phyloP scores from a whole-genome alignment of 768 basidiomycete species.

The Amanita phalloides region DNA sequence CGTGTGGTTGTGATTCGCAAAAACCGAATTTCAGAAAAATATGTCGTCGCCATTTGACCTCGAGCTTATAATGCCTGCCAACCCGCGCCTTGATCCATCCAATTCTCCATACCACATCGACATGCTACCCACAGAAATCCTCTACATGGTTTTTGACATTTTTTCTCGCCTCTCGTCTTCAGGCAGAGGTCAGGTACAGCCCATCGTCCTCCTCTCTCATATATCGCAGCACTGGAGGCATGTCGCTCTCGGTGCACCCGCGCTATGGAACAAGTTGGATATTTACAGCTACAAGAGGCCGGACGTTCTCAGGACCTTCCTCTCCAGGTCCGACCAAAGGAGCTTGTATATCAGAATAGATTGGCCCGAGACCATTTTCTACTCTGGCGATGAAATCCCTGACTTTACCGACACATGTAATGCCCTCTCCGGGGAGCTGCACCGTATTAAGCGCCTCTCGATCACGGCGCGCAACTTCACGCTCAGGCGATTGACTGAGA shows the following conservation, averaged over 20 bases:
- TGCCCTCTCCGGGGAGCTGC: not conserved
- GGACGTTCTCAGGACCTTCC: slow-evolving; percentile 2
- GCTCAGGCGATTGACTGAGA: slow-evolving; percentile 1
- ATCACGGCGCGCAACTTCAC: slow-evolving; percentile 3
- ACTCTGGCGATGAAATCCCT: slow-evolving; percentile 1
- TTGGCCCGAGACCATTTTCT: slow-evolving; percentile 5
- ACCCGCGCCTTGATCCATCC: not conserved
- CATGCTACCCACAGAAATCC: slow-evolving; percentile 6
- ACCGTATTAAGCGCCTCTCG: not conserved
- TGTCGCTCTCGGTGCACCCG: slow-evolving; percentile 35
- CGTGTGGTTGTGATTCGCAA: not conserved
- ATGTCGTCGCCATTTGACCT: slow-evolving; percentile 6
- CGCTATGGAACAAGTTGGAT: slow-evolving; percentile 27
- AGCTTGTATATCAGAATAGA: not conserved
- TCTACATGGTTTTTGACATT: slow-evolving; percentile 3
- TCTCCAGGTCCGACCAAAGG: slow-evolving; percentile 1
- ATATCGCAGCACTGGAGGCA: slow-evolving; percentile 44
- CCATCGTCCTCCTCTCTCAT: slow-evolving; percentile 34
- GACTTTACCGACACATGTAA: slow-evolving; percentile 2
- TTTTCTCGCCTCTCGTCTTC: slow-evolving; percentile 3
- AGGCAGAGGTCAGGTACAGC: slow-evolving; percentile 16
- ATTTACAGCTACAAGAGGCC: slow-evolving; percentile 1
- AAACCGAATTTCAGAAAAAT: not conserved
- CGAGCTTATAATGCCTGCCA: slow-evolving; percentile 2
- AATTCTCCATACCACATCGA: not conserved